Evolutionary conservation across 1,139 yeast species (phyloP).

Genomic region (Protomyces macrosporus): DNA sequence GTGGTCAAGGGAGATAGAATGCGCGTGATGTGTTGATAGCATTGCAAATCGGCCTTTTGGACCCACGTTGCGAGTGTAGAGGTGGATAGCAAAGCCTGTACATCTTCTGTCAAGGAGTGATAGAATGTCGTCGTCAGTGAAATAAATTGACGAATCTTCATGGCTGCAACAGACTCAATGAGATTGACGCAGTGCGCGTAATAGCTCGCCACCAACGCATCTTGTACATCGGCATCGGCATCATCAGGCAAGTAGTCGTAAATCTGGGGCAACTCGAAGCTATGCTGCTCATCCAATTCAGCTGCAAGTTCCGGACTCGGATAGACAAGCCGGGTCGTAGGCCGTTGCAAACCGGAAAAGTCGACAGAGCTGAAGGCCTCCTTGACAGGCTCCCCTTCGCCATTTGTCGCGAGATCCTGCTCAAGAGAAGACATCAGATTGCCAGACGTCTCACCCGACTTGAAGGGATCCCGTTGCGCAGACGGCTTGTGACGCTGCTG

Average conservation of each 20-base stretch:
- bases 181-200: slow-evolving; percentile 57
- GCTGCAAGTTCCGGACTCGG: slow-evolving; percentile 29
- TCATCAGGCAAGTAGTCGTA: slow-evolving; percentile 39
- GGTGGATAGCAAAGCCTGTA: slow-evolving; percentile 53
- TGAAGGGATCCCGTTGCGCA: slow-evolving; percentile 7
- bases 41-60: slow-evolving; percentile 55
- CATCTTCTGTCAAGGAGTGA: slow-evolving; percentile 60
- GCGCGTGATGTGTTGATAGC: slow-evolving; percentile 56
- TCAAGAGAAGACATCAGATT: slow-evolving; percentile 10
- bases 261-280: slow-evolving; percentile 30
- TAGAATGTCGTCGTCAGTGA: slow-evolving; percentile 52
- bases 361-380: slow-evolving; percentile 13
- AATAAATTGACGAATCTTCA: slow-evolving; percentile 61
- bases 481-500: slow-evolving; percentile 10
- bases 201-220: slow-evolving; percentile 57
- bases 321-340: slow-evolving; percentile 5
- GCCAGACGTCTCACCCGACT: neutral
- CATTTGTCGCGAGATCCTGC: neutral
- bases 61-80: slow-evolving; percentile 59
- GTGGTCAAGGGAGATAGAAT: slow-evolving; percentile 63
- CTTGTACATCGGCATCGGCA: slow-evolving; percentile 56
- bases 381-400: neutral
- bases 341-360: slow-evolving; percentile 18
- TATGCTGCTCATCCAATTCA: slow-evolving; percentile 28
- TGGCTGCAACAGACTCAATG: slow-evolving; percentile 60